Evolutionary conservation across 257 asterid genomes (phyloP).

Genomic region (Rauvolfia tetraphylla): DNA sequence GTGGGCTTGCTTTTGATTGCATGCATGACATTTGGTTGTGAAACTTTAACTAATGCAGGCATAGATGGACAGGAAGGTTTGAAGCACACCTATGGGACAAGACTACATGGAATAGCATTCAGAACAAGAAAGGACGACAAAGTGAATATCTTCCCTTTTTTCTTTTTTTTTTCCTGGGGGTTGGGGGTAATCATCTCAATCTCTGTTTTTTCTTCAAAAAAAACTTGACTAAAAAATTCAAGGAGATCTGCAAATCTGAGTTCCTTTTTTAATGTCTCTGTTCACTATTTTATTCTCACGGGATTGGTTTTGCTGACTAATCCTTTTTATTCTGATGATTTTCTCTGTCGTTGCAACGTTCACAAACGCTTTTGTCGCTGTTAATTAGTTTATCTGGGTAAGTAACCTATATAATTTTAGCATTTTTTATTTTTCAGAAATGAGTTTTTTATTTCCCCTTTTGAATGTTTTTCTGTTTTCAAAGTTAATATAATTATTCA

Average conservation of each 20-base stretch:
- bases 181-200: too few species aligned
- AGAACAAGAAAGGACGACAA: constrained; percentile 87
- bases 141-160: constrained; percentile 30
- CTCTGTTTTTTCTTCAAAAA: not conserved
- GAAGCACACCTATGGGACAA: constrained; percentile 98
- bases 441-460: too few species aligned
- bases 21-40: constrained; percentile 49
- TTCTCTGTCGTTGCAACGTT: constrained; percentile 40
- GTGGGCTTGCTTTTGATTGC: constrained; percentile 24
- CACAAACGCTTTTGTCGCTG: constrained; percentile 43
- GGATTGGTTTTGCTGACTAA: constrained; percentile 33
- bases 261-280: constrained; percentile 11
- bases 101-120: constrained; percentile 64
- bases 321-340: constrained; percentile 41
- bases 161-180: not conserved
- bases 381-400: constrained; percentile 78
- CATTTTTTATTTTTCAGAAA: not conserved
- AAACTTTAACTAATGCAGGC: constrained; percentile 46
- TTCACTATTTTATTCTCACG: constrained; percentile 13
- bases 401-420: constrained; percentile 14
- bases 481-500: not conserved
- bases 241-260: constrained; percentile 61
- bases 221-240: constrained; percentile 11
- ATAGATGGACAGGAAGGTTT: constrained; percentile 82
- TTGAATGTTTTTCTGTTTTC: not conserved